Base-by-base conservation (phyloP, 73 alveolate genomes). In the Diophrys sp. region DNA sequence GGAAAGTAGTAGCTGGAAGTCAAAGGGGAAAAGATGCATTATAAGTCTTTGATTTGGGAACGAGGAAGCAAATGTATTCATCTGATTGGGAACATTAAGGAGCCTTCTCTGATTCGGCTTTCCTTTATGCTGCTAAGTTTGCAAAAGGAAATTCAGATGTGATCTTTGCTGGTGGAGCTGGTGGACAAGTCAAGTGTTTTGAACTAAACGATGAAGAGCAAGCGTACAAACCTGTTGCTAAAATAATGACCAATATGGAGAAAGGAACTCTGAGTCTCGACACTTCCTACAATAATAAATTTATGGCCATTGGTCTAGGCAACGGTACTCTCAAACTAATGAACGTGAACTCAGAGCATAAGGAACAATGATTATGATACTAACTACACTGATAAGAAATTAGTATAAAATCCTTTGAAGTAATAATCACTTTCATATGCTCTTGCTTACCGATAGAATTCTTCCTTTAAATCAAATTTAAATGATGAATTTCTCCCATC, bases 21-120 rank as follows among this genome's bases (percentile, higher is more conserved):
- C 68, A 82, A 23, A 53, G 87, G 54, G 76, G 86, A 1, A 73
- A 79, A 29, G 90, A 90, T 76, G 82, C 84, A 26, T 57, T 90
- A 31, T 31, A 90, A 55, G 30, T 90, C n/a, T 90, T 90, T 87
- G 96, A 90, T 67, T 55, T 90, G 31, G 80, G 91, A 27, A 82
- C 82, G 14, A 18, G 32, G 78, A 28, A 73, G 29, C 11, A n/a
- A 5, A 31, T 56, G 8, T 5, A 70, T 2, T 55, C 27, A 27
- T 32, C 73, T 81, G 78, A 31, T 1, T 81, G 89, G 89, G 83
- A 29, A 23, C 24, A 18, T 29, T 29, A n/a, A 54, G 83, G 76
- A 1, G 32, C 30, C 14, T 54, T 26, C 1, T 23, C 30, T 1
- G 89, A 72, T 1, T 33, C 73, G 8, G 56, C 83, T 24, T 73